Base-by-base conservation (phyloP, 257 asterid species). In the Nicotiana tabacum region DNA sequence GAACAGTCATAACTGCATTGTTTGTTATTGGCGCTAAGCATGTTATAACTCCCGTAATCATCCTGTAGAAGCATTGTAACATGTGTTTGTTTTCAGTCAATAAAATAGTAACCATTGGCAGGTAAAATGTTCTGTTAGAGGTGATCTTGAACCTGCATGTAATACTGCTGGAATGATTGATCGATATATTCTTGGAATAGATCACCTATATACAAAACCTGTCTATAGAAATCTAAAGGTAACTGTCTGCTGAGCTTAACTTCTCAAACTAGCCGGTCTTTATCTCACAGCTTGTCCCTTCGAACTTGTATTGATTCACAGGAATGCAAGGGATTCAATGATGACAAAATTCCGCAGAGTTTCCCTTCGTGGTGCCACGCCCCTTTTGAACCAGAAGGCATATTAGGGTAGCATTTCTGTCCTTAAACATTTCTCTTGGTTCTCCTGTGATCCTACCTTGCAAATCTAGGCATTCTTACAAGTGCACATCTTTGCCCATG, bases 351-450 rank as follows among this genome's bases (percentile, higher is more conserved):
- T 77, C 89, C 91, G 55, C 60, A 57, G 77, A 85, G 83, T 62
- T 77, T 91, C 5, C 93, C 95, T 61, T 80, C 95, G 53, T 94
- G 98, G 98, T 93, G 98, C 78, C 86, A 80, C 72, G 90, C 97
- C 82, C 95, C 98, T 86, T 94, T 86, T 84, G 98, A 94, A 85
- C 98, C 98, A 74, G 97, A 94, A 88, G 98, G 97, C 61, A 90
- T 92, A 83, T 85, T 93, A 86, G 93, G 98, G 97, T 93, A 74
- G 43, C 18, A 46, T 74, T 46, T 39, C 46, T 74, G 13, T 67
- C 24, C 56, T 39, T 18, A 18, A 37, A 39, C 61, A 24, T 46
- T 74, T 39, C n/a, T 74, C 15, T 72, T 32, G 77, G 56, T 32
- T 17, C 15, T 53, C 57, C 57, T 53, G 17, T 53, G 57, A 53